phyloP scores from a whole-genome alignment of 2,329 filamentous ascomycete genomes.

The Lachnellula hyalina region DNA sequence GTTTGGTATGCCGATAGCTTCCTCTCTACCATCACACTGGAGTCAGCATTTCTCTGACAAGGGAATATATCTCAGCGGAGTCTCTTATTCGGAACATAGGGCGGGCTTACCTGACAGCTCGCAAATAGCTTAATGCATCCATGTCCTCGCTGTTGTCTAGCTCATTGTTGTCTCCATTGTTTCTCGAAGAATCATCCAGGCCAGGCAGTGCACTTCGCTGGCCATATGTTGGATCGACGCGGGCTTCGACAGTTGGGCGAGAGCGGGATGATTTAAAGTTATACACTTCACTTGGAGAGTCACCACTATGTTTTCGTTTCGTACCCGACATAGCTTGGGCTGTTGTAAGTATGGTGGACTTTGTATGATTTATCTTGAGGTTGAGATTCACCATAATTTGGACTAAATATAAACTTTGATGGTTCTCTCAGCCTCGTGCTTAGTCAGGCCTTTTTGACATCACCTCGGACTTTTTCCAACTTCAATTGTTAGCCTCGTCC shows the following conservation, averaged over 20 bases:
- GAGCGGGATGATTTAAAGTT: slow-evolving; percentile 19
- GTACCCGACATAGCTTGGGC: slow-evolving; percentile 11
- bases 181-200: slow-evolving; percentile 42
- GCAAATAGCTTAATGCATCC: slow-evolving; percentile 63
- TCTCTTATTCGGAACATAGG: slow-evolving; percentile 7
- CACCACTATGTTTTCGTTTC: slow-evolving; percentile 20
- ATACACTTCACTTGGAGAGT: slow-evolving; percentile 13
- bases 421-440: slow-evolving; percentile 7
- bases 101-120: slow-evolving; percentile 60
- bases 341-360: neutral
- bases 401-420: neutral
- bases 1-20: slow-evolving; percentile 70
- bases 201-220: slow-evolving; percentile 68
- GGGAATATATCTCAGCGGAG: slow-evolving; percentile 36
- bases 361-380: neutral
- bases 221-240: slow-evolving; percentile 60
- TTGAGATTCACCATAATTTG: too few species aligned
- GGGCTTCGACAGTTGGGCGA: slow-evolving; percentile 23
- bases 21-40: slow-evolving; percentile 49
- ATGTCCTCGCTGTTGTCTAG: slow-evolving; percentile 62
- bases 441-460: slow-evolving; percentile 1
- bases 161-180: slow-evolving; percentile 43
- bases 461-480: neutral
- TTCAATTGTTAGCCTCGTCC: neutral
- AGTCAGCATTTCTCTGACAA: slow-evolving; percentile 33